Base-by-base conservation (phyloP, 1,284 basidiomycete species). In the Ustilago nuda region DNA sequence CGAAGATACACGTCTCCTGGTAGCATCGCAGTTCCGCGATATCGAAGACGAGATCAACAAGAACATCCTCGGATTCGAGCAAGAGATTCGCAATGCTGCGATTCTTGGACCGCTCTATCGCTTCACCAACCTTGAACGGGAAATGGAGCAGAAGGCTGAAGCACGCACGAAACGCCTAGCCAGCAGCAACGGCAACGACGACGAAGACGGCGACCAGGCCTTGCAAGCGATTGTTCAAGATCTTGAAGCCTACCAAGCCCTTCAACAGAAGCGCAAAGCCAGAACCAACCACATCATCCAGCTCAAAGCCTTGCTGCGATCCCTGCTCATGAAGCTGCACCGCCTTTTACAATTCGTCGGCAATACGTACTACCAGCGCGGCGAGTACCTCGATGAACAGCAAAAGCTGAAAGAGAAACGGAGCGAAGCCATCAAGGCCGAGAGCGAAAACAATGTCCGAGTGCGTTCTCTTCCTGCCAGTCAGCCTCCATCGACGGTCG, bases 311-410 rank as follows among this genome's bases (percentile, higher is more conserved):
- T 55, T 74, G 12, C 56, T 74, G 30, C 78, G 83, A 15, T 56
- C 50, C 30, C 60, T 74, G 69, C 68, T 79, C 8, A 82, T 81
- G 51, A 67, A 75, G 39, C 52, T 78, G 39, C 83, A 84, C 68
- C 80, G 83, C 2, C 61, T 76, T 1, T 56, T 80, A 32, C 78
- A 81, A 33, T 85, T 83, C 51, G 39, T 56, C 9, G 83, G 83
- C n/a, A 82, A 84, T 54, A 60, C 79, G 41, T 83, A 71, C 66
- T 85, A 72, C 27, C 81, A 81, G 36, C 61, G 82, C 35, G 82
- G 79, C 45, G 76, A 84, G 53, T 58, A 57, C 45, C 53, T 67
- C 12, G 72, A 78, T 39, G 63, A 73, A 45, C 56, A 63, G 12
- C 43, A 63, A 27, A 61, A 56, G 23, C 11, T 27, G 1, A 35